Evolutionary conservation across 352 stramenopile genomes (phyloP).

Genomic region (Phytopythium kandeliae): DNA sequence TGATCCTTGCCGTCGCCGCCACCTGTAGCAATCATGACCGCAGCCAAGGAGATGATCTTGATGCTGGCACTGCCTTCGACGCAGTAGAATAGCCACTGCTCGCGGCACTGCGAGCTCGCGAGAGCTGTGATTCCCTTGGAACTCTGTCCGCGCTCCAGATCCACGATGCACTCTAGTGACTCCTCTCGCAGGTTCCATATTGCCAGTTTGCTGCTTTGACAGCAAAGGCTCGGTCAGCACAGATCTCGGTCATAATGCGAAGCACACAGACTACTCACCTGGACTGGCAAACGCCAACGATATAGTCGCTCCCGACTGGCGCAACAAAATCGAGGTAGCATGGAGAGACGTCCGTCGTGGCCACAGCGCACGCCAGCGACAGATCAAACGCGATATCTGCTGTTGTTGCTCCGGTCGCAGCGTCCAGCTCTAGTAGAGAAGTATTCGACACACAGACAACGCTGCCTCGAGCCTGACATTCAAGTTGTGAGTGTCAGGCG

Average conservation of each 20-base stretch:
- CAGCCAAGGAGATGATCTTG: constrained; percentile 33
- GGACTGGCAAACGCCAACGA: constrained; percentile 54
- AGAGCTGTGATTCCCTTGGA: constrained; percentile 46
- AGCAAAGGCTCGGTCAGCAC: neutral
- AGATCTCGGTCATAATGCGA: neutral
- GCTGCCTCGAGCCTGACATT: constrained; percentile 25
- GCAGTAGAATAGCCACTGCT: constrained; percentile 67
- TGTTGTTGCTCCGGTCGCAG: constrained; percentile 39
- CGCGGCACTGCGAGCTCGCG: constrained; percentile 44
- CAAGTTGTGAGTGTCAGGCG: neutral
- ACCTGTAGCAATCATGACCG: constrained; percentile 5
- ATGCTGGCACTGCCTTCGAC: constrained; percentile 74
- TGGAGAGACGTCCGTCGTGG: neutral
- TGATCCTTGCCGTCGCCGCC: constrained; percentile 28
- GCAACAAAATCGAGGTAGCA: constrained; percentile 41
- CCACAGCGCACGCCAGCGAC: constrained; percentile 15
- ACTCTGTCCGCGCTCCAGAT: constrained; percentile 51
- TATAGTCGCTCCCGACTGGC: constrained; percentile 31
- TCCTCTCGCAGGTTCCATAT: constrained; percentile 65
- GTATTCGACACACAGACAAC: constrained; percentile 50
- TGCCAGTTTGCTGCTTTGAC: constrained; percentile 26
- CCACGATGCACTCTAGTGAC: constrained; percentile 50
- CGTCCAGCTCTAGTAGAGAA: constrained; percentile 60
- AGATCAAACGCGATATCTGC: constrained; percentile 67
- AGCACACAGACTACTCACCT: constrained; percentile 7